phyloP scores from a whole-genome alignment of 805 yeast genomes.

The Candida ficus region DNA sequence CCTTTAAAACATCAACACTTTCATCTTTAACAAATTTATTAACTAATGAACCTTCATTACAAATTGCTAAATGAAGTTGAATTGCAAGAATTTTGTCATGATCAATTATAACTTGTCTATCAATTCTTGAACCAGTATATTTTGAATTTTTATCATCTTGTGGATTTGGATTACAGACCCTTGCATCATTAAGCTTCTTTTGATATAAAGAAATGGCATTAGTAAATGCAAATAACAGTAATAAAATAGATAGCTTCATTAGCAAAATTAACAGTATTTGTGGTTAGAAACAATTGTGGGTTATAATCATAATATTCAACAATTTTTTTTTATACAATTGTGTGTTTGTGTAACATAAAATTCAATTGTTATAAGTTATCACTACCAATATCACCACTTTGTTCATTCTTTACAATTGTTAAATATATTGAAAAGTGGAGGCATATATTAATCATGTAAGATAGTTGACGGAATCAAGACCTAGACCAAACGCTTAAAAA shows the following conservation, averaged over 20 bases:
- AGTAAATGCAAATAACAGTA: not conserved
- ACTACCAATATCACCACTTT: too few relatives aligned
- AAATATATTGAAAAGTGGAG: too few relatives aligned
- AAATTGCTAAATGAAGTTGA: constrained; percentile 11
- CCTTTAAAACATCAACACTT: not conserved
- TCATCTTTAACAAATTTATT: constrained; percentile 6
- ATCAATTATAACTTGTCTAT: constrained; percentile 9
- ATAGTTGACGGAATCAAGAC: too few relatives aligned
- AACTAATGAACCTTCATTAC: constrained; percentile 11
- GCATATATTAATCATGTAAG: too few relatives aligned
- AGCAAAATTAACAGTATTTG: not conserved
- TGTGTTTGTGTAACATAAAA: too few relatives aligned
- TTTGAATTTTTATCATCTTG: not conserved
- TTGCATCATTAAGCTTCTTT: constrained; percentile 1
- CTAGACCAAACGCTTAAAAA: too few relatives aligned
- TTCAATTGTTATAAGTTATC: too few relatives aligned
- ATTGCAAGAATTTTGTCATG: not conserved
- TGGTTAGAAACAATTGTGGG: too few relatives aligned
- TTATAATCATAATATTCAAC: too few relatives aligned
- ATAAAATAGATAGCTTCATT: not conserved
- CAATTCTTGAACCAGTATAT: constrained; percentile 16
- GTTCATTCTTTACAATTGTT: too few relatives aligned
- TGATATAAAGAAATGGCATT: not conserved
- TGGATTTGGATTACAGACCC: constrained; percentile 13
- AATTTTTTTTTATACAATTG: too few relatives aligned